Percentiles rank a stretch among this genome's conserved stretches.
phyloP scores from a whole-genome alignment of 768 basidiomycete genomes.

The Agrocybe praecox region DNA sequence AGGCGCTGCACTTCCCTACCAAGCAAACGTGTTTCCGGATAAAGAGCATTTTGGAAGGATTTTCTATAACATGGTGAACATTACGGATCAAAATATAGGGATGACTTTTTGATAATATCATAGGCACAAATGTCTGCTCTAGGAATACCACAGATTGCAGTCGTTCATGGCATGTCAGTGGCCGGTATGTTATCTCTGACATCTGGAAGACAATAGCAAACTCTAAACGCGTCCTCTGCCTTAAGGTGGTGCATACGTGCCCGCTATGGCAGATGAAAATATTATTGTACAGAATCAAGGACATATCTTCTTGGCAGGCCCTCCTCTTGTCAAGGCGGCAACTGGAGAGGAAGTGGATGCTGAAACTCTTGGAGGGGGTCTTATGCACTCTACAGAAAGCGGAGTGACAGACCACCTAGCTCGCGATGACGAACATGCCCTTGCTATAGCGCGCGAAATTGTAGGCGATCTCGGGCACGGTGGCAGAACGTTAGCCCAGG shows the following conservation, averaged over 20 bases:
- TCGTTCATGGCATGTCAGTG: constrained; percentile 94
- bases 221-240: not conserved
- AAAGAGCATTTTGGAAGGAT: constrained; percentile 95
- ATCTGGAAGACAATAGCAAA: not conserved
- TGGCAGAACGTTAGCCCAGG: constrained; percentile 49
- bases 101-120: not conserved
- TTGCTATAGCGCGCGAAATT: constrained; percentile 75
- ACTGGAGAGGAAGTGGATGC: constrained; percentile 93
- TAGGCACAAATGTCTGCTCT: constrained; percentile 93
- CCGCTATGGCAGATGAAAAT: constrained; percentile 96
- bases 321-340: constrained; percentile 92
- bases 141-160: constrained; percentile 88
- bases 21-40: constrained; percentile 95
- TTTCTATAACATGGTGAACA: constrained; percentile 91
- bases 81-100: not conserved
- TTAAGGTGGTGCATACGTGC: constrained; percentile 87
- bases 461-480: constrained; percentile 78
- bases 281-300: constrained; percentile 91
- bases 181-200: constrained; percentile 53
- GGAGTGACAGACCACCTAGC: constrained; percentile 92
- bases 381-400: constrained; percentile 91
- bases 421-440: constrained; percentile 82
- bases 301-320: constrained; percentile 92
- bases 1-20: constrained; percentile 89
- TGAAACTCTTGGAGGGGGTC: constrained; percentile 87